Conservation (phyloP, 1,284 basidiomycete genomes). For the Leccinum ponderosum region DNA sequence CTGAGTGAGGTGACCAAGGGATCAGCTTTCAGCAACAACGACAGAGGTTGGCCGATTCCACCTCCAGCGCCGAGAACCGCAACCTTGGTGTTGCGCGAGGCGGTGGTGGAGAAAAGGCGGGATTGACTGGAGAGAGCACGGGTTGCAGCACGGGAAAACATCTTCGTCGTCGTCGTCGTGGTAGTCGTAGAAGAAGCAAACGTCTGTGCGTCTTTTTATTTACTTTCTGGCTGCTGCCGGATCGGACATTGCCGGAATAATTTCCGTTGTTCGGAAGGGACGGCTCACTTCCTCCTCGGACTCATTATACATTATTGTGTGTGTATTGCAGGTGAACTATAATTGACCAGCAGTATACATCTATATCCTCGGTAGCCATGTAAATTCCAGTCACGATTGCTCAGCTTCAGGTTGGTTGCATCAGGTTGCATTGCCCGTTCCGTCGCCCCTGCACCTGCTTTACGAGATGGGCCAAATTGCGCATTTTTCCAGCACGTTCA, state of each 20-base stretch:
- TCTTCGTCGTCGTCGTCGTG: slow-evolving; percentile 34
- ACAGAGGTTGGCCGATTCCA: slow-evolving; percentile 92
- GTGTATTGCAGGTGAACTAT: not conserved
- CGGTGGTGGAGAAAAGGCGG: slow-evolving; percentile 80
- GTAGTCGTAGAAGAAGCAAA: not conserved
- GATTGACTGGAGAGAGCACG: slow-evolving; percentile 44
- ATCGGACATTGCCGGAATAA: not conserved
- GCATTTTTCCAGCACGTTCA: not conserved
- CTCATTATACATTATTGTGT: not conserved
- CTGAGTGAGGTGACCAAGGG: slow-evolving; percentile 76
- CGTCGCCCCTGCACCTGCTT: not conserved
- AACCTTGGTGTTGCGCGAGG: slow-evolving; percentile 75
- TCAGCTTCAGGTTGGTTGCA: not conserved
- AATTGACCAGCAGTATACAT: not conserved
- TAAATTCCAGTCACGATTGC: not conserved
- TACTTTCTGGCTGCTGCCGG: not conserved
- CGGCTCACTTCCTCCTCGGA: not conserved
- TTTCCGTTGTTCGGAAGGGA: not conserved
- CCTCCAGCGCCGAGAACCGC: slow-evolving; percentile 91
- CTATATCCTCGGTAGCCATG: not conserved
- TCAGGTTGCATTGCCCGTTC: not conserved
- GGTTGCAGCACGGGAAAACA: slow-evolving; percentile 59
- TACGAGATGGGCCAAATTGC: not conserved
- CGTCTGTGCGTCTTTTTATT: not conserved
- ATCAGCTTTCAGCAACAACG: slow-evolving; percentile 86